Base-by-base conservation (phyloP, 2,329 filamentous ascomycete species). In the Boeremia lycopersici region DNA sequence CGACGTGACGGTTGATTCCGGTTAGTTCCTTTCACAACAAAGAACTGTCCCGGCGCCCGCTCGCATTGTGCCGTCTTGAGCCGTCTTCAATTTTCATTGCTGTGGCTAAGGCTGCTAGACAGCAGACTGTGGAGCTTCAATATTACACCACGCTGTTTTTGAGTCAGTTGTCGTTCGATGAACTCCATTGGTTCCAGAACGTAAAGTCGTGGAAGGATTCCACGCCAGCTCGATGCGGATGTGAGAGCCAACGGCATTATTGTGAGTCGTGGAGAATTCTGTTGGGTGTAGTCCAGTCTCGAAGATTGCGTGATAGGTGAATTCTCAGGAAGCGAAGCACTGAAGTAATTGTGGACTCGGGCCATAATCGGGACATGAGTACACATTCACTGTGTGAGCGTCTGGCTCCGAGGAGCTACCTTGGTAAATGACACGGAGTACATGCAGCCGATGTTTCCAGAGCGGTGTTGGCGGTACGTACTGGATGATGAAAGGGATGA, bases 241-340 rank as follows among this genome's bases (percentile, higher is more conserved):
- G 36, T 36, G 19, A 42, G 19, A 55, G 52, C 40, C 36, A 45
- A 31, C 42, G 26, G 41, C 9, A 35, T 36, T 34, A 26, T 15
- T 50, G 25, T 54, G 45, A 54, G 45, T 64, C 54, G 56, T 51
- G 38, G 23, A 49, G 7, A 48, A 44, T 44, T 56, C 38, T 52
- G 25, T 51, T 56, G 54, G 50, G 31, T 52, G 33, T 43, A 17
- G 26, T 46, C 36, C 13, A 17, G 45, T 38, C 36, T 35, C 40
- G 43, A 41, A 49, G 34, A 52, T 42, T 34, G 40, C 44, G 53
- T 51, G 51, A 48, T 45, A 28, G 26, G 42, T 45, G 43, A 30
- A 36, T 35, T 55, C 41, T 38, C 23, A 50, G 43, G 15, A 33
- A 42, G 33, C 46, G 33, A 50, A 28, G 26, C 44, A 50, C 42